phyloP scores from a whole-genome alignment of 257 asterid species.

The Haberlea rhodopensis region DNA sequence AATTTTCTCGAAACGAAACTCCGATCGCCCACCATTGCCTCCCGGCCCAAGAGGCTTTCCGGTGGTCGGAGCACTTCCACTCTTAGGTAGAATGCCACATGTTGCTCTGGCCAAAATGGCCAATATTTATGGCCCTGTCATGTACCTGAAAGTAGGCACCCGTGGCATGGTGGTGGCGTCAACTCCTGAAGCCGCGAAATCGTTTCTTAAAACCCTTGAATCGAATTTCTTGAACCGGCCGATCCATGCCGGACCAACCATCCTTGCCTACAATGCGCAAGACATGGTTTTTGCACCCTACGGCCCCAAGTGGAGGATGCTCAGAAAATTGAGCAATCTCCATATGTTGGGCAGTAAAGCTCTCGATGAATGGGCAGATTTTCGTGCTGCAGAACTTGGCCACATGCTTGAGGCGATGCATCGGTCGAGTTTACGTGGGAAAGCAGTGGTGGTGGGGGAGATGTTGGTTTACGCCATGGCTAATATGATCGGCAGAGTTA shows the following conservation, averaged over 20 bases:
- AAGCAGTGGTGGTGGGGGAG: constrained; percentile 38
- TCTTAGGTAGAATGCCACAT: constrained; percentile 50
- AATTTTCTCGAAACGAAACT: constrained; percentile 5
- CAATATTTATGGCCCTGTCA: constrained; percentile 41
- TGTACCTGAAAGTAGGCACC: constrained; percentile 44
- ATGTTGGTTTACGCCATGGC: constrained; percentile 46
- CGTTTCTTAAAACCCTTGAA: constrained; percentile 44
- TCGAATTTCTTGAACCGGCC: constrained; percentile 45
- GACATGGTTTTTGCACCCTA: constrained; percentile 47
- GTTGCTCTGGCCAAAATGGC: constrained; percentile 47
- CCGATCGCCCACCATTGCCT: constrained; percentile 23
- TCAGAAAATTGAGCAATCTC: constrained; percentile 43
- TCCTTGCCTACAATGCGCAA: constrained; percentile 40
- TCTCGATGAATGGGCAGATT: constrained; percentile 35
- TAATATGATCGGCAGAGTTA: constrained; percentile 50
- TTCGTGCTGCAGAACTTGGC: constrained; percentile 36
- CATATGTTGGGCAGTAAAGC: constrained; percentile 48
- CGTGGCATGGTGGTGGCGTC: constrained; percentile 49
- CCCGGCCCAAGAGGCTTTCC: constrained; percentile 54
- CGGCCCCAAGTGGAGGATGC: constrained; percentile 51
- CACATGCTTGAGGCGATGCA: constrained; percentile 40
- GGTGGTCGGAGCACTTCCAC: constrained; percentile 44
- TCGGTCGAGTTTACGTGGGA: constrained; percentile 20
- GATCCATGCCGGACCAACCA: constrained; percentile 40
- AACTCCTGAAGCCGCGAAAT: constrained; percentile 42